Percentiles rank a stretch among this genome's conserved stretches.
Conservation (phyloP, 306 rosid genomes). For the Vicia sativa region DNA sequence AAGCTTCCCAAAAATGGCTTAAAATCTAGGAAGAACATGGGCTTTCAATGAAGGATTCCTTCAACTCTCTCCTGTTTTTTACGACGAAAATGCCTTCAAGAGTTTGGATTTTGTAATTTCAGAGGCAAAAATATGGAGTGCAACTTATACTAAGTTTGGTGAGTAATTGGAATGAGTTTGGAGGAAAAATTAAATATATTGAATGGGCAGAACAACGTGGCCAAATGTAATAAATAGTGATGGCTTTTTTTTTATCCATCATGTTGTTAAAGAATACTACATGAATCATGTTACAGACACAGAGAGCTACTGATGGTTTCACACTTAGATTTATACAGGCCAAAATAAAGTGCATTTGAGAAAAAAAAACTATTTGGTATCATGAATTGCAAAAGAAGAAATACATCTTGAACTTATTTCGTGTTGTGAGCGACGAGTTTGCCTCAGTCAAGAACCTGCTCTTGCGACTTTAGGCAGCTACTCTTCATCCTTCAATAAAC, state of each 20-base stretch:
- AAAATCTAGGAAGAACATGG: slow-evolving; percentile 46
- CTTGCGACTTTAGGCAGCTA: no score
- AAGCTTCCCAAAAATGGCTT: slow-evolving; percentile 46
- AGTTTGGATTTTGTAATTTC: slow-evolving; percentile 37
- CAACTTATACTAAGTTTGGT: slow-evolving; percentile 24
- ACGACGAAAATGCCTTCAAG: slow-evolving; percentile 39
- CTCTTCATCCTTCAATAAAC: no score
- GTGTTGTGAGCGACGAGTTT: no score
- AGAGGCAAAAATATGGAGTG: slow-evolving; percentile 26
- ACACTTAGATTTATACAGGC: no score
- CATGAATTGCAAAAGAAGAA: no score
- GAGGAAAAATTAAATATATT: slow-evolving; percentile 26
- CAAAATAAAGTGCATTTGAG: no score
- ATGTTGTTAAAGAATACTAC: slow-evolving; percentile 26
- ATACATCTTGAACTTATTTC: no score
- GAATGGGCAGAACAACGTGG: slow-evolving; percentile 33
- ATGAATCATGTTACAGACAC: slow-evolving; percentile 36
- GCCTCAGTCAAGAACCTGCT: no score
- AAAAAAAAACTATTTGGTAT: no score
- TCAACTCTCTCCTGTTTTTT: slow-evolving; percentile 44
- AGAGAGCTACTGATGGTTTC: no score
- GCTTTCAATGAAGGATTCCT: slow-evolving; percentile 49
- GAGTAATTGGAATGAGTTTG: slow-evolving; percentile 27
- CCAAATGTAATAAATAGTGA: background rate
- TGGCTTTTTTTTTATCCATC: slow-evolving; percentile 25